A percentile compares a stretch with the other conserved stretches of the same genome.
Evolutionary conservation across 305 asterid genomes (phyloP).

Genomic region (Ilex paraguariensis): DNA sequence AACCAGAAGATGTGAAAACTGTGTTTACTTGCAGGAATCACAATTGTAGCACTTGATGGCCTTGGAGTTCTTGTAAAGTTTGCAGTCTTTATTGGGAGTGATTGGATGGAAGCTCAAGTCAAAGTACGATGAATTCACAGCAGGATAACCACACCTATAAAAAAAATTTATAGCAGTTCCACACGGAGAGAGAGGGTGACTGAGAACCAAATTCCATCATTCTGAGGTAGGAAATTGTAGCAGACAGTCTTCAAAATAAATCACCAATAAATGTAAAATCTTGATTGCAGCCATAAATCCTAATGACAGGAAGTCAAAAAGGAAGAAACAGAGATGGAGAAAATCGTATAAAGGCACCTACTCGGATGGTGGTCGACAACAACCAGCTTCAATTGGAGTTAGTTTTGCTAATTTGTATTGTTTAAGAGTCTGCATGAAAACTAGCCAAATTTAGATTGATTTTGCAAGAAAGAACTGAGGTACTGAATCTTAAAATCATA

Average conservation of each 20-base stretch:
- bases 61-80: constrained; percentile 69
- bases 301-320: neutral
- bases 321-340: neutral
- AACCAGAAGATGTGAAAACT: constrained; percentile 4
- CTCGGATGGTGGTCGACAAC: constrained; percentile 97
- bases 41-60: constrained; percentile 74
- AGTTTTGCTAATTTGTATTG: constrained; percentile 65
- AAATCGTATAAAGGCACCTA: constrained; percentile 22
- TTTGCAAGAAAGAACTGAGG: neutral
- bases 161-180: neutral
- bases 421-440: constrained; percentile 50
- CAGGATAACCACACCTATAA: constrained; percentile 85
- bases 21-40: constrained; percentile 84
- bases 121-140: constrained; percentile 76
- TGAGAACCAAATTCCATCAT: too few species aligned
- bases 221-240: too few species aligned
- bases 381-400: constrained; percentile 92
- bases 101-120: constrained; percentile 81
- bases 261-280: too few species aligned
- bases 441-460: constrained; percentile 11
- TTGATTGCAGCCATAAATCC: too few species aligned
- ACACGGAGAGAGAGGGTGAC: too few species aligned
- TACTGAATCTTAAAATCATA: neutral
- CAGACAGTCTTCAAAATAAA: too few species aligned
- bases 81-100: constrained; percentile 75